A percentile compares a stretch with the other conserved stretches of the same genome.
phyloP scores from a whole-genome alignment of 495 filamentous ascomycete species.

The Penicillium paradoxum region DNA sequence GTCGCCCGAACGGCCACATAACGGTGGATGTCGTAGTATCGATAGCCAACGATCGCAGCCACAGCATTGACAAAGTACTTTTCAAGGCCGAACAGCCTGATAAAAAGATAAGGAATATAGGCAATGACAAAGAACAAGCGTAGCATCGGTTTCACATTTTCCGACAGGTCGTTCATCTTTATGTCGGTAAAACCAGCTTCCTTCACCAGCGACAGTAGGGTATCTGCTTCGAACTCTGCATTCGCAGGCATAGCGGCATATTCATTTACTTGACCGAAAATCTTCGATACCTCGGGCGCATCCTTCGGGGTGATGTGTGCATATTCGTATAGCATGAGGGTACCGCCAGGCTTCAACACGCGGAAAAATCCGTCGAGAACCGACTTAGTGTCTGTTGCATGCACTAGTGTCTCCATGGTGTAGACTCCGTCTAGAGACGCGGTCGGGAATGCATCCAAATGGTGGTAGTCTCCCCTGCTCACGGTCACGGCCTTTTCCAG shows the following conservation, averaged over 20 bases:
- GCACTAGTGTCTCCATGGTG: constrained; percentile 57
- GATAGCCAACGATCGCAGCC: not conserved
- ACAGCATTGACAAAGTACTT: not conserved
- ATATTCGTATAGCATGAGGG: constrained; percentile 47
- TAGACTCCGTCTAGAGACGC: constrained; percentile 37
- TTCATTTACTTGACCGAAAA: not conserved
- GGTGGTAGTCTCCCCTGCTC: constrained; percentile 46
- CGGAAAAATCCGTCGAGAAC: constrained; percentile 46
- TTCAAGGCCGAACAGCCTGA: not conserved
- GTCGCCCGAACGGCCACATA: not conserved
- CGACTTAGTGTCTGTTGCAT: constrained; percentile 45
- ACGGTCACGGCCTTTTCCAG: constrained; percentile 8
- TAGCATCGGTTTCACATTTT: not conserved
- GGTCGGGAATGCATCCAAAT: constrained; percentile 29
- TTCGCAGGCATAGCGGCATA: not conserved
- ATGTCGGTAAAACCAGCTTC: not conserved
- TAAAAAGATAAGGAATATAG: not conserved
- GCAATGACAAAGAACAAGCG: not conserved
- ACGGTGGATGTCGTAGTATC: not conserved
- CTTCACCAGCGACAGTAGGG: not conserved
- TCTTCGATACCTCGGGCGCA: not conserved
- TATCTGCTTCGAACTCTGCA: not conserved
- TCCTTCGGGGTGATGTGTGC: constrained; percentile 6
- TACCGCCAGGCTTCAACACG: constrained; percentile 46
- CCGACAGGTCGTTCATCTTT: not conserved